phyloP scores from a whole-genome alignment of 1,139 yeast species.

The Yamadazyma diospyri region DNA sequence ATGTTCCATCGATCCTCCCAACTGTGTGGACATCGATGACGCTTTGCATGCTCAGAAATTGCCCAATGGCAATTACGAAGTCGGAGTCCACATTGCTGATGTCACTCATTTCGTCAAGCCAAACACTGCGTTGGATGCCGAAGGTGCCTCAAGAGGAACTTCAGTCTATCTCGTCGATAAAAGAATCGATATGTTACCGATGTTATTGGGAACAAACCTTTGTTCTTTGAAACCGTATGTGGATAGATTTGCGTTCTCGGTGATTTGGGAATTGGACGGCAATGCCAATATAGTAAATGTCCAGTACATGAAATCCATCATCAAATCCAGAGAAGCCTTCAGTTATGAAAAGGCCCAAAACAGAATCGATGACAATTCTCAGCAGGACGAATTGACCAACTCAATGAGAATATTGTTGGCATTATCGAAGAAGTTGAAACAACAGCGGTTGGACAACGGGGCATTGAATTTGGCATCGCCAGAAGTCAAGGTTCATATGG shows the following conservation, averaged over 20 bases:
- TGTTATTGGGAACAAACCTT: conserved; percentile 89
- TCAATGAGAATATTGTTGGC: conserved; percentile 82
- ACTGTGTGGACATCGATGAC: conserved; percentile 98
- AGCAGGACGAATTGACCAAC: conserved; percentile 78
- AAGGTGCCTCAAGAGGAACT: conserved; percentile 96
- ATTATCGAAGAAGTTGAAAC: conserved; percentile 80
- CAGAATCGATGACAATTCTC: conserved; percentile 77
- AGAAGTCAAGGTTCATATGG: conserved; percentile 96
- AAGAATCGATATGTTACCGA: conserved; percentile 98
- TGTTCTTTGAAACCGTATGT: conserved; percentile 95
- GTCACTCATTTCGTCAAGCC: conserved; percentile 97
- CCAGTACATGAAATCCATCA: conserved; percentile 81
- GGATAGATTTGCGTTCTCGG: conserved; percentile 94
- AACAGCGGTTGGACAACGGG: conserved; percentile 87
- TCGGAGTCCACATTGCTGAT: conserved; percentile 99
- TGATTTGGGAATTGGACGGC: conserved; percentile 89
- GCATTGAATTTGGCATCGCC: conserved; percentile 97
- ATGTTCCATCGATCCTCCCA: conserved; percentile 97
- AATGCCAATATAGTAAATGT: conserved; percentile 84
- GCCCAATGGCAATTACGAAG: conserved; percentile 93
- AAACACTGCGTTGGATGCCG: conserved; percentile 86
- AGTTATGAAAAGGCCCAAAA: conserved; percentile 92
- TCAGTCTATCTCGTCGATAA: conserved; percentile 97
- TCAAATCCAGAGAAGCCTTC: conserved; percentile 90
- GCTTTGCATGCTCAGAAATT: conserved; percentile 84